These are phyloP conservation scores for Syzygium jambos DNA, from an alignment of 345 rosid genomes.

Conservation along the genomic window DNA sequence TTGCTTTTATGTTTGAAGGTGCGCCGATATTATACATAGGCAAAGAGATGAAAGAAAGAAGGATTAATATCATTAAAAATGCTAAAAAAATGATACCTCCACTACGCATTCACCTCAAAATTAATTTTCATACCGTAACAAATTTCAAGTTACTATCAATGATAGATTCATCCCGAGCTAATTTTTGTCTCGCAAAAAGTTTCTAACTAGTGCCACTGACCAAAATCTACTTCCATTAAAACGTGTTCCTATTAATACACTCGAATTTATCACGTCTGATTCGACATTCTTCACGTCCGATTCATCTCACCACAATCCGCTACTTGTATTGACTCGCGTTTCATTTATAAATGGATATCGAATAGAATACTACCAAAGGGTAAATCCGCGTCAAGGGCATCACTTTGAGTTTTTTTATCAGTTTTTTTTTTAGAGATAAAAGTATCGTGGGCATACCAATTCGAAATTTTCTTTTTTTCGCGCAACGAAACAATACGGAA, in stretches of 20 bases:
- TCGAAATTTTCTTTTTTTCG: neutral
- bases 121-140: neutral
- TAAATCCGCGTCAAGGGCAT: neutral
- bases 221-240: neutral
- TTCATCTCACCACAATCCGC: accelerated
- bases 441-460: neutral
- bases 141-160: neutral
- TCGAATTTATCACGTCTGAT: neutral
- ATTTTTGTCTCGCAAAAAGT: neutral
- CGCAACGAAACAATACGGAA: neutral
- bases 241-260: accelerated
- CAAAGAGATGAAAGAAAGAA: neutral
- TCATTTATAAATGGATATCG: neutral
- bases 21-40: neutral
- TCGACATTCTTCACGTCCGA: neutral
- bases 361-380: neutral
- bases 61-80: neutral
- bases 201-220: accelerated
- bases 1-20: neutral
- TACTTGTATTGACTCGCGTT: neutral
- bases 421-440: neutral
- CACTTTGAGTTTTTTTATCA: neutral
- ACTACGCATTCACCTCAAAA: neutral
- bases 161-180: neutral
- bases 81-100: neutral